A percentile compares a stretch with the other conserved stretches of the same genome.
Conservation (phyloP, 805 yeast species). For the Candida vaughaniae region DNA sequence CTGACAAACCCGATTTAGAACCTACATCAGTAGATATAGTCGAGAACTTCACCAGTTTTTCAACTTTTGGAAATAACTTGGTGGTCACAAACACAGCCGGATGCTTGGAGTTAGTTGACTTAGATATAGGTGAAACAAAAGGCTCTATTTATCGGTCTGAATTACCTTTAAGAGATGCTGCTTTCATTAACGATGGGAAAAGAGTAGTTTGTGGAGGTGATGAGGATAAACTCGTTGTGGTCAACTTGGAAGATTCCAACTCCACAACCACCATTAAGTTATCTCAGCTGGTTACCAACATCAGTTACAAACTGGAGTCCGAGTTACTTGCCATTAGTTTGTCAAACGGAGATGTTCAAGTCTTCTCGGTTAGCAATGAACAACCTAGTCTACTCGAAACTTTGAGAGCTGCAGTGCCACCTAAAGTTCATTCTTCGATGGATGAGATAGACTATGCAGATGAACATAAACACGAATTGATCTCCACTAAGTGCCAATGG, state of each 20-base stretch:
- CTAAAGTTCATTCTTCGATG: constrained; percentile 31
- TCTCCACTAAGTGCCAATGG: constrained; percentile 65
- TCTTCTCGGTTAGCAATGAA: constrained; percentile 57
- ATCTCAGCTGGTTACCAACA: constrained; percentile 55
- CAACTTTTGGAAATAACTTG: constrained; percentile 16
- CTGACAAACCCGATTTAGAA: constrained; percentile 52
- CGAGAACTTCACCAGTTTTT: constrained; percentile 45
- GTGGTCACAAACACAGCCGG: constrained; percentile 44
- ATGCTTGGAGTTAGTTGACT: constrained; percentile 40
- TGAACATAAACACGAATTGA: constrained; percentile 45
- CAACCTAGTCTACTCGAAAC: constrained; percentile 51
- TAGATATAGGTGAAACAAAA: constrained; percentile 24
- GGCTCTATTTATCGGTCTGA: constrained; percentile 45
- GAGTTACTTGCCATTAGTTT: constrained; percentile 59
- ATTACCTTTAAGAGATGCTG: constrained; percentile 50
- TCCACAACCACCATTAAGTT: constrained; percentile 28
- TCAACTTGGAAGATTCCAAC: constrained; percentile 27
- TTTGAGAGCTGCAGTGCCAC: constrained; percentile 40
- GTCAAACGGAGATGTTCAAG: constrained; percentile 56
- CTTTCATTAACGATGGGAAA: constrained; percentile 60
- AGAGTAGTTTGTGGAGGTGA: constrained; percentile 65
- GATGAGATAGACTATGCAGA: constrained; percentile 36
- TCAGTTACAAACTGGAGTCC: constrained; percentile 56
- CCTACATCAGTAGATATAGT: constrained; percentile 57
- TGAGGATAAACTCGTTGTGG: constrained; percentile 52